Conservation (phyloP, 2,329 filamentous ascomycete genomes). For the Stenocarpella maydis region DNA sequence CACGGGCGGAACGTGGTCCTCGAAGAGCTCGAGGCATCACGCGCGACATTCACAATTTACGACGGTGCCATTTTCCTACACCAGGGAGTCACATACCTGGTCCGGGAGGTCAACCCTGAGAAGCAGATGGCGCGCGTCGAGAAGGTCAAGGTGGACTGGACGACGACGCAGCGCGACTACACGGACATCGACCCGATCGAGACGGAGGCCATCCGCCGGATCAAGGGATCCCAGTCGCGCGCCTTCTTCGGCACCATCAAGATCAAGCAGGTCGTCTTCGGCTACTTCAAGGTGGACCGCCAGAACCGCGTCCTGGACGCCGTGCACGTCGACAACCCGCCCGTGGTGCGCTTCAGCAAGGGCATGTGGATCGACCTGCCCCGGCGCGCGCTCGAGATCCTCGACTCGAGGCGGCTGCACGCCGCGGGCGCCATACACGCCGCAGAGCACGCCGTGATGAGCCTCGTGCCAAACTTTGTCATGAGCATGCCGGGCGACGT, state of each 20-base stretch:
- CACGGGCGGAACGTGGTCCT: constrained; percentile 84
- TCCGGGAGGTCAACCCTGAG: constrained; percentile 86
- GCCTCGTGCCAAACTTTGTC: constrained; percentile 88
- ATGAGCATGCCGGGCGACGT: constrained; percentile 91
- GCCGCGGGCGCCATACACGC: constrained; percentile 92
- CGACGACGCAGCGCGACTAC: constrained; percentile 88
- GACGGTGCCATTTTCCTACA: constrained; percentile 97
- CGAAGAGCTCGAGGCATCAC: constrained; percentile 93
- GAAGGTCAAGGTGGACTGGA: constrained; percentile 92
- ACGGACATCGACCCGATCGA: constrained; percentile 95
- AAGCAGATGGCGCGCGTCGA: constrained; percentile 86
- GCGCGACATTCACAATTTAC: constrained; percentile 96
- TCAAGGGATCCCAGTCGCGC: constrained; percentile 67
- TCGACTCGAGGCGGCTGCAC: constrained; percentile 76
- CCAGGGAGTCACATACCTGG: constrained; percentile 91
- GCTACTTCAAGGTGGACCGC: constrained; percentile 96
- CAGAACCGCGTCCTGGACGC: constrained; percentile 87
- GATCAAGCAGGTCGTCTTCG: constrained; percentile 89
- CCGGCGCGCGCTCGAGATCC: constrained; percentile 77
- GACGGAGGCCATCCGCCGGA: constrained; percentile 83
- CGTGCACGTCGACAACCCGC: constrained; percentile 91
- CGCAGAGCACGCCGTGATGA: constrained; percentile 89
- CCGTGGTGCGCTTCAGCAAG: constrained; percentile 83
- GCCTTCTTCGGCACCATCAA: constrained; percentile 89
- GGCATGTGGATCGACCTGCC: constrained; percentile 98